Evolutionary conservation across 140 eudicot genomes (phyloP).

Genomic region (Bidens hawaiensis): DNA sequence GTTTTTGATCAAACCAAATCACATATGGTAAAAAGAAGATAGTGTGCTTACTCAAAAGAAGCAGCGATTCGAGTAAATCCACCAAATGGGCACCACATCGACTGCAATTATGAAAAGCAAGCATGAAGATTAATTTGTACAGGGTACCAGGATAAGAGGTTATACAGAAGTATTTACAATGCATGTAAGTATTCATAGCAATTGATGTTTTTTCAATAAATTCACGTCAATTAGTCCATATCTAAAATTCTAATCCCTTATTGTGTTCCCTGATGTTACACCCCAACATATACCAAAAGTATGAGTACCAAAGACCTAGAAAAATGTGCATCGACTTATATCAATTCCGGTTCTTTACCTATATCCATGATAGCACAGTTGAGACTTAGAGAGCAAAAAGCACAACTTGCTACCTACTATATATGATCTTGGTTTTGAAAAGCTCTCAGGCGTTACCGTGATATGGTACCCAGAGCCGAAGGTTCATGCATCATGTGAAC

Average conservation of each 20-base stretch:
- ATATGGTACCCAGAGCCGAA: too few species aligned
- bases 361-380: not conserved
- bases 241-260: not conserved
- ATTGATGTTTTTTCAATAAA: not conserved
- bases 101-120: conserved; percentile 44
- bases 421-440: too few species aligned
- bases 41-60: conserved; percentile 76
- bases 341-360: not conserved
- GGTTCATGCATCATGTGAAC: too few species aligned
- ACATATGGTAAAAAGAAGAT: not conserved
- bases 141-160: too few species aligned
- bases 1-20: too few species aligned
- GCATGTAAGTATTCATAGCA: too few species aligned
- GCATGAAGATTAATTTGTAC: not conserved
- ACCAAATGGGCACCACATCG: conserved; percentile 88
- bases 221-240: too few species aligned
- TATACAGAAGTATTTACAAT: too few species aligned
- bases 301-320: not conserved
- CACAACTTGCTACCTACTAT: not conserved
- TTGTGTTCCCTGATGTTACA: not conserved
- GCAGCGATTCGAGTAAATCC: conserved; percentile 74
- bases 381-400: not conserved
- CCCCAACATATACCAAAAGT: not conserved
- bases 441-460: too few species aligned
- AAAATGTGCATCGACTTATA: not conserved